phyloP scores from a whole-genome alignment of 257 asterid genomes.

The Ilex aquifolium region DNA sequence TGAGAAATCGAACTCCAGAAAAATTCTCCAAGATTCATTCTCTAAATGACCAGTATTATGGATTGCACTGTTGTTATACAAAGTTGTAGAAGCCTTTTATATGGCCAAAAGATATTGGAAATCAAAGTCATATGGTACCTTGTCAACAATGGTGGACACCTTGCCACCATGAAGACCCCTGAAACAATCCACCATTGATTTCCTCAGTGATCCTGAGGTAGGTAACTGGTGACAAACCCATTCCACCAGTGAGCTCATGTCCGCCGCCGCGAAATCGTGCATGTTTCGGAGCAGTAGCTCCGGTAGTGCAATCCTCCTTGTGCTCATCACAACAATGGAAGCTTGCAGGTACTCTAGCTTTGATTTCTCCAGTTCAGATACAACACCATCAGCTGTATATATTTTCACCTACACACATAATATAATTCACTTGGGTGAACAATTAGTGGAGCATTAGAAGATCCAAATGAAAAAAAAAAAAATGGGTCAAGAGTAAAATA shows the following conservation, averaged over 20 bases:
- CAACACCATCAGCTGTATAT: conserved; percentile 75
- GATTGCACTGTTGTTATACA: too few species aligned
- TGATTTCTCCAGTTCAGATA: conserved; percentile 59
- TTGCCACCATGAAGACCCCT: conserved; percentile 37
- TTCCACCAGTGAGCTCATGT: conserved; percentile 50
- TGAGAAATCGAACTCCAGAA: too few species aligned
- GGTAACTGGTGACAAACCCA: conserved; percentile 86
- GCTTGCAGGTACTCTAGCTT: conserved; percentile 78
- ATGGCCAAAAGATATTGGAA: conserved; percentile 61
- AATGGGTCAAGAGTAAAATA: too few species aligned
- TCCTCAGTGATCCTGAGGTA: conserved; percentile 63
- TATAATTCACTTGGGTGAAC: neutral
- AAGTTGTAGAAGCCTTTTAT: neutral
- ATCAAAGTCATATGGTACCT: conserved; percentile 74
- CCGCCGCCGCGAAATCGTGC: conserved; percentile 55
- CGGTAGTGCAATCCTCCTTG: conserved; percentile 54
- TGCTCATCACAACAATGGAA: conserved; percentile 57
- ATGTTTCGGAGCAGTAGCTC: conserved; percentile 67
- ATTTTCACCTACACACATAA: conserved; percentile 50
- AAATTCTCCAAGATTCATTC: too few species aligned
- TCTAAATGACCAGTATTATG: too few species aligned
- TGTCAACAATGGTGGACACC: conserved; percentile 47
- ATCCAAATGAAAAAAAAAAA: too few species aligned
- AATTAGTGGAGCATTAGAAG: too few species aligned
- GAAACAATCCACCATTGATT: conserved; percentile 66